Conservation (phyloP, 371 early-diverging fungal genomes). For the Zopfochytrium polystomum region DNA sequence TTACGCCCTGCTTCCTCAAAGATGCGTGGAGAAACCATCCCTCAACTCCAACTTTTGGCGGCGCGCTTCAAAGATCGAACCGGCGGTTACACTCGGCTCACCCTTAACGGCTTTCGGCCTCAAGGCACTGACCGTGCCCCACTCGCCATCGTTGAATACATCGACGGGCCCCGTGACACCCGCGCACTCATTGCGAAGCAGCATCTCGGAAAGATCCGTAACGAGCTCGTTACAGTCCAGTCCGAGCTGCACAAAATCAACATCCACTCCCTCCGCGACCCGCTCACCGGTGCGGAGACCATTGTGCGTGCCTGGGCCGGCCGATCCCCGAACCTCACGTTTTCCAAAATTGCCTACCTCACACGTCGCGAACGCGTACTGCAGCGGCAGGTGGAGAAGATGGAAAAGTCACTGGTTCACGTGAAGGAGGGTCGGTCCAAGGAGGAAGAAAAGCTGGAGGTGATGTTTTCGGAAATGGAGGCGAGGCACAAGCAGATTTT, state of each 20-base stretch:
- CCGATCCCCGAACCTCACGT: background rate
- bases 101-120: conserved; percentile 69
- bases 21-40: conserved; percentile 43
- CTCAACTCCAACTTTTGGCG: conserved; percentile 81
- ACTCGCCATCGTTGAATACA: conserved; percentile 84
- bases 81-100: conserved; percentile 91
- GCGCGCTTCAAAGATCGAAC: conserved; percentile 73
- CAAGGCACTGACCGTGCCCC: conserved; percentile 81
- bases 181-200: conserved; percentile 31
- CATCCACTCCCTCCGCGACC: background rate
- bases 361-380: background rate
- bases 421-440: background rate
- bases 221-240: conserved; percentile 22
- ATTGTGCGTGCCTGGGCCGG: background rate
- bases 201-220: conserved; percentile 22
- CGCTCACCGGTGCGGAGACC: background rate
- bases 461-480: background rate
- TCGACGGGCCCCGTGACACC: conserved; percentile 47
- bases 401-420: background rate
- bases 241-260: background rate
- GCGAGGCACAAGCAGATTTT: background rate
- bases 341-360: conserved; percentile 1
- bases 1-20: background rate
- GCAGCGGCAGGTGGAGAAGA: background rate
- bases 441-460: background rate